Evolutionary conservation across 345 rosid species (phyloP), one percentile per base, ranked within the genome.

Genomic region (Physaria fendleri): DNA sequence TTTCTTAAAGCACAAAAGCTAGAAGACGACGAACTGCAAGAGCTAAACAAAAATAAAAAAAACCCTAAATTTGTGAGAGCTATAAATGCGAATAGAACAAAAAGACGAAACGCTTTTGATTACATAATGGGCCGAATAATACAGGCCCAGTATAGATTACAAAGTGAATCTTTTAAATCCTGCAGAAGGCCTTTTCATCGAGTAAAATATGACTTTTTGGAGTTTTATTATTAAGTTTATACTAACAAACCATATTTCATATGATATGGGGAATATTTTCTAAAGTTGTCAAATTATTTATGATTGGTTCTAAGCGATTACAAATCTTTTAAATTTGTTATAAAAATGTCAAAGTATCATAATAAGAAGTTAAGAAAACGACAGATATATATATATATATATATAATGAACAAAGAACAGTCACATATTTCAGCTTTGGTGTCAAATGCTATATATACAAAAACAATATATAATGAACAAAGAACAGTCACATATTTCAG

Each of bases 321-420:
- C 23, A 59, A 17, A 57, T 57, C 52, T 39, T 39, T 42, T n/a
- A 10, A 8, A 33, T 25, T 33, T 40, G 25, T 41, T 9, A 0
- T 4, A 12, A 43, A 14, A 28, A 50, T 50, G 60, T 49, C 52
- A 49, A 25, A 32, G n/a, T 41, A 34, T 51, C 13, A 24, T 9
- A 16, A 23, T 37, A 41, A 32, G 10, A 59, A 56, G 14, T 56
- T 37, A 21, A 25, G 66, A 68, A 68, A 68, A 68, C 39, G 66
- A 68, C 47, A 59, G 37, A 32, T 0, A 41, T 12, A 23, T 15
- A 58, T 40, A 42, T 16, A 32, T 0, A 41, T 12, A 23, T 15
- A 58, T 40, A 42, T 16, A 49, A 50, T 16, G 45, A 32, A 28
- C 47, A 25, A 17, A 48, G 66, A 51, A 59, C 18, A 51, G 55